Percentiles rank a stretch among this genome's conserved stretches.
phyloP scores from a whole-genome alignment of 495 filamentous ascomycete genomes.

The Pseudomonodictys pantanalensis region DNA sequence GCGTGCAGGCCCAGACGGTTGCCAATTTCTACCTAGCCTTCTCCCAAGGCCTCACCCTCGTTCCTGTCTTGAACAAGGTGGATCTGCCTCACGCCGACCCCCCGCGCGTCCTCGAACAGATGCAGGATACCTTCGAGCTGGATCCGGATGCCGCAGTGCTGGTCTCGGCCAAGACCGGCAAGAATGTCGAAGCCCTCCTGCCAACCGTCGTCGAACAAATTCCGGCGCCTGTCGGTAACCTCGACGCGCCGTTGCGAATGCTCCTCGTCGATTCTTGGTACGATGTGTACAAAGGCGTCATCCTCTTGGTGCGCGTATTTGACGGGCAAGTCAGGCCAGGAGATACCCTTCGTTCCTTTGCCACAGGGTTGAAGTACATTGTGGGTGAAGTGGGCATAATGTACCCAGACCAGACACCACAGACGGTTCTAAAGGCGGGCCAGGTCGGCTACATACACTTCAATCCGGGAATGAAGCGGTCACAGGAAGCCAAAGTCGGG shows the following conservation, averaged over 20 bases:
- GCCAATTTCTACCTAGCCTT: slow-evolving; percentile 98
- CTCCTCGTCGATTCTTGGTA: slow-evolving; percentile 98
- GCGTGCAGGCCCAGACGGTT: slow-evolving; percentile 90
- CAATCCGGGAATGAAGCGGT: slow-evolving; percentile 96
- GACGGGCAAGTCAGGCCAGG: slow-evolving; percentile 81
- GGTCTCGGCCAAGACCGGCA: slow-evolving; percentile 90
- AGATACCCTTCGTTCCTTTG: slow-evolving; percentile 79
- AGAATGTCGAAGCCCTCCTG: slow-evolving; percentile 75
- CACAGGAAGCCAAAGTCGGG: slow-evolving; percentile 90
- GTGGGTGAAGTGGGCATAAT: slow-evolving; percentile 97
- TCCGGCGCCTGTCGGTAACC: slow-evolving; percentile 74
- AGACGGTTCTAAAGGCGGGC: slow-evolving; percentile 75
- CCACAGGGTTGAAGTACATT: slow-evolving; percentile 78
- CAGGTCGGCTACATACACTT: slow-evolving; percentile 96
- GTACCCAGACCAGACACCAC: slow-evolving; percentile 84
- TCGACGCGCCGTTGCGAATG: slow-evolving; percentile 68
- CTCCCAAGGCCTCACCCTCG: slow-evolving; percentile 77
- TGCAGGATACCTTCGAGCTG: slow-evolving; percentile 80
- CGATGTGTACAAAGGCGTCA: slow-evolving; percentile 89
- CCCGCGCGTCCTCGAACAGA: slow-evolving; percentile 77
- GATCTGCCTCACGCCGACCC: slow-evolving; percentile 87
- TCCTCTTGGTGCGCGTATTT: slow-evolving; percentile 87
- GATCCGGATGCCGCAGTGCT: slow-evolving; percentile 75
- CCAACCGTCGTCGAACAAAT: slow-evolving; percentile 83
- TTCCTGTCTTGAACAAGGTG: slow-evolving; percentile 95